phyloP scores from a whole-genome alignment of 345 rosid species.

The Gossypium anomalum region DNA sequence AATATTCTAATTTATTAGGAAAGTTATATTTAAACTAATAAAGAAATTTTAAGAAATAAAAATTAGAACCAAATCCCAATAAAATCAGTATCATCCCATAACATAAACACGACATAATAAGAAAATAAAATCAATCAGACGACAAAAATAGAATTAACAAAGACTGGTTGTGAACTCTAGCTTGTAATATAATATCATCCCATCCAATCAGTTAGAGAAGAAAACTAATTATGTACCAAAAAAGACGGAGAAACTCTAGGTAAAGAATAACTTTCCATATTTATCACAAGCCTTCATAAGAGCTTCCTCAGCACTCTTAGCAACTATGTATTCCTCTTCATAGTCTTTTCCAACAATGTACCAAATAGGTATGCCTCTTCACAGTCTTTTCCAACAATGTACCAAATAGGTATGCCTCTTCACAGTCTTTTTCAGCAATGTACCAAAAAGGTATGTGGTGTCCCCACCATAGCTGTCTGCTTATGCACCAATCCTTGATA shows the following conservation, averaged over 20 bases:
- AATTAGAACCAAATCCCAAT: no score
- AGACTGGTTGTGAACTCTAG: neutral
- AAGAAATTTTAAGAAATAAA: no score
- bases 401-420: no score
- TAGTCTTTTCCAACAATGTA: no score
- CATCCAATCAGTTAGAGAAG: neutral
- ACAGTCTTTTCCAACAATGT: no score
- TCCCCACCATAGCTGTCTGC: conserved; percentile 99
- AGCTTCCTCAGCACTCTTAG: conserved; percentile 73
- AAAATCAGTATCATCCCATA: no score
- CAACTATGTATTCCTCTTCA: conserved; percentile 87
- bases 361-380: no score
- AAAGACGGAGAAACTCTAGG: neutral
- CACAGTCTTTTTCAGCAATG: conserved; percentile 59
- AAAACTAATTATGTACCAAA: neutral
- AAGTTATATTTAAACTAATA: no score
- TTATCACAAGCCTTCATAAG: conserved; percentile 65
- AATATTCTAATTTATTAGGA: no score
- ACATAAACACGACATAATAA: neutral
- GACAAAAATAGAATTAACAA: neutral
- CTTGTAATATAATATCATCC: neutral
- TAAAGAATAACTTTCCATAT: conserved; percentile 42
- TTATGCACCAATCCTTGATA: conserved; percentile 98
- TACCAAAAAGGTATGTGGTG: conserved; percentile 99
- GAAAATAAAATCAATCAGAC: neutral